Evolutionary conservation across 192 early-diverging fungal species (phyloP).

Genomic region (Coemansia sp.): DNA sequence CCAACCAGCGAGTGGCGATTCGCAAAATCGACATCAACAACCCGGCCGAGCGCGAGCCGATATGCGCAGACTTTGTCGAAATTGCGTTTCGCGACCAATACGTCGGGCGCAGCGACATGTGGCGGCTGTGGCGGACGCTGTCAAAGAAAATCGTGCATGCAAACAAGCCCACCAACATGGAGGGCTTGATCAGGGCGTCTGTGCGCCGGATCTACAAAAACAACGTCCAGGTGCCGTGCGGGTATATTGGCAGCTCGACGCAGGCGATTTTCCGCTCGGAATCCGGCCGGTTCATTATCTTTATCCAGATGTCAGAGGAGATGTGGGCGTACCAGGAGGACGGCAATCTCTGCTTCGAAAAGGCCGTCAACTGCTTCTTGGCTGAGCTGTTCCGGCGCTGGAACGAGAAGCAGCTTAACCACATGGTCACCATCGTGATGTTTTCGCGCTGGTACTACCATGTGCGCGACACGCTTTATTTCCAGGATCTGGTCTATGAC

Average conservation of each 20-base stretch:
- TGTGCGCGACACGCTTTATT: conserved; percentile 45
- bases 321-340: conserved; percentile 99
- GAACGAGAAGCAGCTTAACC: conserved; percentile 79
- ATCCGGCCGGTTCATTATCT: conserved; percentile 90
- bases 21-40: conserved; percentile 61
- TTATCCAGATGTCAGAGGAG: conserved; percentile 94
- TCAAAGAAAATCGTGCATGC: conserved; percentile 68
- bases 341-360: conserved; percentile 92
- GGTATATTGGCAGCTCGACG: conserved; percentile 75
- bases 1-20: conserved; percentile 36
- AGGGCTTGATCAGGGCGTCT: conserved; percentile 69
- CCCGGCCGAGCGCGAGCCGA: conserved; percentile 41
- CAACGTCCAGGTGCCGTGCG: conserved; percentile 62
- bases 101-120: conserved; percentile 91
- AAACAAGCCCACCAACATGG: conserved; percentile 69
- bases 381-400: conserved; percentile 85
- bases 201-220: conserved; percentile 80
- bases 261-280: conserved; percentile 89
- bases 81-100: conserved; percentile 88
- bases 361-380: conserved; percentile 84
- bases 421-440: conserved; percentile 92
- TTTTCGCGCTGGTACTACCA: conserved; percentile 87
- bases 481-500: conserved; percentile 50
- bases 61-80: conserved; percentile 80
- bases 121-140: conserved; percentile 73